Evolutionary conservation across 2,329 filamentous ascomycete genomes (phyloP).

Genomic region (Purpureocillium takamizusanense): DNA sequence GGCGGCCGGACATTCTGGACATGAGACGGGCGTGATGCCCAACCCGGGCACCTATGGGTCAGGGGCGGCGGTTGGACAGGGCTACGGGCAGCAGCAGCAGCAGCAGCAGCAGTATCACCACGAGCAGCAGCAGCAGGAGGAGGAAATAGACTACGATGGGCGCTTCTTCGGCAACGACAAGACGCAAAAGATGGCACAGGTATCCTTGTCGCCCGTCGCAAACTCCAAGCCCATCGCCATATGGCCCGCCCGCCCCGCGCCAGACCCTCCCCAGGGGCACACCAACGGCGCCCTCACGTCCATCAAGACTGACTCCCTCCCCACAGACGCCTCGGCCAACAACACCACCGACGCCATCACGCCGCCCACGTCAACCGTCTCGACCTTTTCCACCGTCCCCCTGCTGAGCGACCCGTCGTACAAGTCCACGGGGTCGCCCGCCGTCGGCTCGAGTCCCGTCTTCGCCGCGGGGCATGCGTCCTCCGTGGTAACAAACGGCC

Average conservation of each 20-base stretch:
- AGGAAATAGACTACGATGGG: not conserved
- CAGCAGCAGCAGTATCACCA: conserved; percentile 4
- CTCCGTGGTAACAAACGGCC: too few species aligned
- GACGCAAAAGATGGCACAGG: not conserved
- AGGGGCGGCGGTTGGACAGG: too few species aligned
- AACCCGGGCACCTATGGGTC: too few species aligned
- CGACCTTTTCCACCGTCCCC: conserved; percentile 22
- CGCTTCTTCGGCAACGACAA: conserved; percentile 1
- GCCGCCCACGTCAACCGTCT: conserved; percentile 23
- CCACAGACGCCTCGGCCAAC: conserved; percentile 8
- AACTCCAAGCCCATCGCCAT: too few species aligned
- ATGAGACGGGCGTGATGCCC: too few species aligned
- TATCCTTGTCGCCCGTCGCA: too few species aligned
- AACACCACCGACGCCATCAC: conserved; percentile 11
- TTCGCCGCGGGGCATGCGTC: too few species aligned
- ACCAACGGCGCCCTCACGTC: too few species aligned
- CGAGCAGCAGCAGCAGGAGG: conserved; percentile 6
- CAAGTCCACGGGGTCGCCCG: not conserved
- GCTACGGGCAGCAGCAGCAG: too few species aligned
- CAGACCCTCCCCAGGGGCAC: not conserved
- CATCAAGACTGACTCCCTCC: conserved; percentile 11
- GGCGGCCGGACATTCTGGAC: too few species aligned
- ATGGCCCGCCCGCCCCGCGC: not conserved
- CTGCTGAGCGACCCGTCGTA: conserved; percentile 15
- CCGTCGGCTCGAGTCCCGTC: not conserved